A percentile compares a stretch with the other conserved stretches of the same genome.
Evolutionary conservation across 1,284 basidiomycete species (phyloP).

Genomic region (Ustilago sp.): DNA sequence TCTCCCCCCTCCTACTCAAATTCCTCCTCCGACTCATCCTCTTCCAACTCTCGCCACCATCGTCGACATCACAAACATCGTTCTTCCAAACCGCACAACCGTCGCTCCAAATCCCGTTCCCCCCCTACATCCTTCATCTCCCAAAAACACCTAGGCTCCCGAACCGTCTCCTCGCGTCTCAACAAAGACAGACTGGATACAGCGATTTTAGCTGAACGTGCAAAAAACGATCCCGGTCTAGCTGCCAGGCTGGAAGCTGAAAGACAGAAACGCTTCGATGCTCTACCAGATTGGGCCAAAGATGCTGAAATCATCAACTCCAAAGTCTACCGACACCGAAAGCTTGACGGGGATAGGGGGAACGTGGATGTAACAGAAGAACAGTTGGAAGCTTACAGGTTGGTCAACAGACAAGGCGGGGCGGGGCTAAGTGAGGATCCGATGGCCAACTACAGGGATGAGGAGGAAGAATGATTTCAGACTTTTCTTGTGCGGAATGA

Average conservation of each 20-base stretch:
- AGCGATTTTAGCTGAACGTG: slow-evolving; percentile 44
- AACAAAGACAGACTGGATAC: slow-evolving; percentile 31
- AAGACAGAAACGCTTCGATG: slow-evolving; percentile 5
- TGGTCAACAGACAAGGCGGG: slow-evolving; percentile 71
- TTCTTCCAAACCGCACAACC: too few relatives aligned
- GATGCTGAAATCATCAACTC: slow-evolving; percentile 49
- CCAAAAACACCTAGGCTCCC: slow-evolving; percentile 10
- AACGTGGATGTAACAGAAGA: slow-evolving; percentile 88
- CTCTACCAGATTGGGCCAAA: slow-evolving; percentile 57
- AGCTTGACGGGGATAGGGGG: slow-evolving; percentile 59
- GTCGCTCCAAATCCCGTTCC: neutral
- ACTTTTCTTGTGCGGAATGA: neutral
- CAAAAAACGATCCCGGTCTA: slow-evolving; percentile 26
- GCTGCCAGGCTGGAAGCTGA: slow-evolving; percentile 19
- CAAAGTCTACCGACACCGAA: slow-evolving; percentile 6
- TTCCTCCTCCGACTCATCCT: neutral
- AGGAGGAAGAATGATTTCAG: slow-evolving; percentile 47
- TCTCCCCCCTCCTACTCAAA: slow-evolving; percentile 4
- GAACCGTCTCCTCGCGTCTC: slow-evolving; percentile 28
- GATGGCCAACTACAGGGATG: slow-evolving; percentile 85
- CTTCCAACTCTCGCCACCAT: neutral
- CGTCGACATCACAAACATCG: neutral
- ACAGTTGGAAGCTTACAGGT: slow-evolving; percentile 88
- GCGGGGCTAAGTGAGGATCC: slow-evolving; percentile 79
- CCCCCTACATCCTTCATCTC: slow-evolving; percentile 4